These are phyloP conservation scores for Thermoascus crustaceus DNA, from an alignment of 2,329 filamentous ascomycete genomes.

Conservation along the genomic window DNA sequence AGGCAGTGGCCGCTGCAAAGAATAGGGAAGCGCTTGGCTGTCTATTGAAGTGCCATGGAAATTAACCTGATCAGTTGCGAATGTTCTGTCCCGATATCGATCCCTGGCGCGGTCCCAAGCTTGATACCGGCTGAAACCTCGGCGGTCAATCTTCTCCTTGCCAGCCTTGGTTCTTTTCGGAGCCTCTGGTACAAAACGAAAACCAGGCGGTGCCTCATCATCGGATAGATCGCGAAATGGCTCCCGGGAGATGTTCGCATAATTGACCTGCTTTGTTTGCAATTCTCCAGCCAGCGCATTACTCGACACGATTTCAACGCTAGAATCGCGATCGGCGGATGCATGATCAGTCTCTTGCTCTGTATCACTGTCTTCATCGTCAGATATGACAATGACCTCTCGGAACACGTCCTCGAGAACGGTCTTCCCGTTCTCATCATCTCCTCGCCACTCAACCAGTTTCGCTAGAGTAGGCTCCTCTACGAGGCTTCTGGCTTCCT, in stretches of 20 bases:
- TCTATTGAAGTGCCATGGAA: neutral
- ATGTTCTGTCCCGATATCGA: constrained; percentile 27
- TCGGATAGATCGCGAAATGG: constrained; percentile 23
- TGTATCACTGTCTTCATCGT: constrained; percentile 47
- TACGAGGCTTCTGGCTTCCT: constrained; percentile 47
- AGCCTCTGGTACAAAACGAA: constrained; percentile 26
- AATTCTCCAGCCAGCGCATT: constrained; percentile 27
- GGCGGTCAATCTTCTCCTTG: constrained; percentile 31
- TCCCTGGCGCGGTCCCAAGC: constrained; percentile 39
- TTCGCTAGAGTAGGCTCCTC: constrained; percentile 49
- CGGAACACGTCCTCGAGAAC: constrained; percentile 55
- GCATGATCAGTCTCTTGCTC: constrained; percentile 27
- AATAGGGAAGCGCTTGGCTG: neutral
- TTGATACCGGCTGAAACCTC: constrained; percentile 40
- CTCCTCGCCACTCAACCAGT: constrained; percentile 55
- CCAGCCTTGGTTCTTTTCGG: constrained; percentile 14
- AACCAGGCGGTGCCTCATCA: constrained; percentile 29
- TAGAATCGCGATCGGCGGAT: constrained; percentile 26
- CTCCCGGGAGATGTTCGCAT: constrained; percentile 14
- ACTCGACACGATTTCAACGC: constrained; percentile 37
- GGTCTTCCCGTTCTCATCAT: constrained; percentile 45
- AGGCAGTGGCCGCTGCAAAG: neutral
- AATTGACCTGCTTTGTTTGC: constrained; percentile 22
- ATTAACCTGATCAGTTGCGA: constrained; percentile 2
- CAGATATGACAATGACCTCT: constrained; percentile 57